Conservation (phyloP, 2,329 filamentous ascomycete species). For the Sclerotinia minor region DNA sequence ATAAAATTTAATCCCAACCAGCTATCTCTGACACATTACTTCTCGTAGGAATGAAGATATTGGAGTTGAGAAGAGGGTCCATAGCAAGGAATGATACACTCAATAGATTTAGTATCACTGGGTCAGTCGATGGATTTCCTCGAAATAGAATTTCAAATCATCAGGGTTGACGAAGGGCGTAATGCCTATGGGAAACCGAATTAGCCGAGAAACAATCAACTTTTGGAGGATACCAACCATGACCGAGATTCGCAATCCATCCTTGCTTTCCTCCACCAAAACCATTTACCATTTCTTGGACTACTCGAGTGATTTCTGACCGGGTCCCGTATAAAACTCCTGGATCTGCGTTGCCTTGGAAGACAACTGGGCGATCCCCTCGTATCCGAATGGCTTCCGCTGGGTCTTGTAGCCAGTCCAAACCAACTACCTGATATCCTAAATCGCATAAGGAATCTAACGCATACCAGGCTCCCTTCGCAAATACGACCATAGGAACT, state of each 20-base stretch:
- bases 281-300: constrained; percentile 82
- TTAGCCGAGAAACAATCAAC: constrained; percentile 30
- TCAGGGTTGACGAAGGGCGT: constrained; percentile 95
- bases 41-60: constrained; percentile 58
- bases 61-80: constrained; percentile 49
- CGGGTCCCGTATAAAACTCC: constrained; percentile 86
- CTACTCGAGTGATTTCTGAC: constrained; percentile 76
- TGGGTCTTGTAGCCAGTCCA: constrained; percentile 94
- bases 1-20: not conserved
- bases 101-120: not conserved
- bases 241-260: constrained; percentile 96
- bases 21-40: constrained; percentile 7
- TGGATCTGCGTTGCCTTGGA: constrained; percentile 96
- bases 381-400: constrained; percentile 79
- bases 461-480: constrained; percentile 96
- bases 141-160: constrained; percentile 87
- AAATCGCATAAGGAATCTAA: constrained; percentile 83
- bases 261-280: constrained; percentile 80
- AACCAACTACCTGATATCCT: constrained; percentile 88
- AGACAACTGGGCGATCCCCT: constrained; percentile 68
- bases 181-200: constrained; percentile 60
- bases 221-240: constrained; percentile 62
- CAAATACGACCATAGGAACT: constrained; percentile 97
- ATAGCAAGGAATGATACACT: constrained; percentile 42
- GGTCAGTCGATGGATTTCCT: constrained; percentile 79